phyloP scores from a whole-genome alignment of 2,329 filamentous ascomycete genomes.

The Phyllosticta capitalensis region DNA sequence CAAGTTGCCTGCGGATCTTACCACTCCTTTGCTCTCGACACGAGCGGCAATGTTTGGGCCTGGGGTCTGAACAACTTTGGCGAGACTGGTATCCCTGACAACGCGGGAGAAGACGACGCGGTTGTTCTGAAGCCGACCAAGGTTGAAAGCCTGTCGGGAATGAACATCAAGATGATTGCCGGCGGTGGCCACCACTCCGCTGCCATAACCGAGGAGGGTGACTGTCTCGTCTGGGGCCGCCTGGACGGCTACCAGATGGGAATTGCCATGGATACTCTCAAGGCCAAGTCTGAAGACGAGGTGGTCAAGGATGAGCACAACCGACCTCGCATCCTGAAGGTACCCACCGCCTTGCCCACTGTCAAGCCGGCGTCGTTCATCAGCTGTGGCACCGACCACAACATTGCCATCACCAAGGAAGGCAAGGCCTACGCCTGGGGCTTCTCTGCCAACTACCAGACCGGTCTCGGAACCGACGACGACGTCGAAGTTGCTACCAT shows the following conservation, averaged over 20 bases:
- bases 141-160: slow-evolving; percentile 54
- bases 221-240: slow-evolving; percentile 52
- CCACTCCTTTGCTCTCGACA: slow-evolving; percentile 68
- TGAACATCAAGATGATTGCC: slow-evolving; percentile 57
- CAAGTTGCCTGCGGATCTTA: slow-evolving; percentile 64
- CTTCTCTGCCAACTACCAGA: slow-evolving; percentile 72
- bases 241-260: slow-evolving; percentile 49
- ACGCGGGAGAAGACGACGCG: slow-evolving; percentile 58
- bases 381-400: slow-evolving; percentile 61
- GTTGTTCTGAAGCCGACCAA: slow-evolving; percentile 57
- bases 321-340: slow-evolving; percentile 60
- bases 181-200: slow-evolving; percentile 70
- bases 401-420: slow-evolving; percentile 57
- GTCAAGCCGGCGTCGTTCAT: slow-evolving; percentile 40
- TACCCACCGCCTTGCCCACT: slow-evolving; percentile 53
- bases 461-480: slow-evolving; percentile 66
- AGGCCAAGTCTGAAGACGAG: slow-evolving; percentile 45
- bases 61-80: slow-evolving; percentile 87
- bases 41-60: slow-evolving; percentile 60
- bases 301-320: slow-evolving; percentile 55
- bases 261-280: slow-evolving; percentile 32
- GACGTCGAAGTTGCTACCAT: slow-evolving; percentile 68
- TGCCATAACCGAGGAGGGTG: slow-evolving; percentile 43
- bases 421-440: slow-evolving; percentile 72
- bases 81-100: slow-evolving; percentile 59